These are phyloP conservation scores for Lagerstroemia speciosa DNA, from an alignment of 345 rosid species.

Conservation along the genomic window DNA sequence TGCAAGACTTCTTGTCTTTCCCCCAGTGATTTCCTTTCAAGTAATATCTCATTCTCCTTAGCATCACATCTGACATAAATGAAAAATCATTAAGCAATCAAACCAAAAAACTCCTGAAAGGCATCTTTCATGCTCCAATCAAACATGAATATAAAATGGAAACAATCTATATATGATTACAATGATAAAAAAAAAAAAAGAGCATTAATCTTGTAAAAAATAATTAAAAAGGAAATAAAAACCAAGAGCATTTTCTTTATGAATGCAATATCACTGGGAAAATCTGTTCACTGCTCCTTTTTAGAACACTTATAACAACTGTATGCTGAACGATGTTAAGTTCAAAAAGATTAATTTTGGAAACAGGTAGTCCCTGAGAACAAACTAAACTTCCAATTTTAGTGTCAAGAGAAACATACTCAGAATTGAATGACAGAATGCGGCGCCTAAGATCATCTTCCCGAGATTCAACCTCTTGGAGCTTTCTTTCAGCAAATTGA, in stretches of 20 bases:
- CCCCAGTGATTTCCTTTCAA: constrained; percentile 56
- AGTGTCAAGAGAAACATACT: constrained; percentile 38
- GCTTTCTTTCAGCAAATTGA: constrained; percentile 76
- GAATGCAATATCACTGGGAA: not conserved
- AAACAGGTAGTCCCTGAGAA: not conserved
- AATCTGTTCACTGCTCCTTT: not conserved
- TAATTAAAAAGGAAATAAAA: not conserved
- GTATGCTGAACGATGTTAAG: not conserved
- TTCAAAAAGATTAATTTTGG: not conserved
- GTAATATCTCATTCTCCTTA: constrained; percentile 56
- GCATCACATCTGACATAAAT: constrained; percentile 56
- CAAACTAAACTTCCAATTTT: not conserved
- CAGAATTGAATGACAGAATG: constrained; percentile 52
- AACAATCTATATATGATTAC: not conserved
- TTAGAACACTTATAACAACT: not conserved
- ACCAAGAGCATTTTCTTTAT: not conserved
- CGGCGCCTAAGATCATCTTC: constrained; percentile 74
- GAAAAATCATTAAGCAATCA: constrained; percentile 3
- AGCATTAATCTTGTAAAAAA: not conserved
- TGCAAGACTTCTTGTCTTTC: constrained; percentile 72
- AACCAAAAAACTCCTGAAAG: not conserved
- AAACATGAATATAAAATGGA: not conserved
- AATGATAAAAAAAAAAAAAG: too few relatives aligned
- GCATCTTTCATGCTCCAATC: not conserved
- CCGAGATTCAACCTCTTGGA: constrained; percentile 71